These are phyloP conservation scores for Paraconiothyrium sp. DNA, from an alignment of 2,329 filamentous ascomycete genomes.

Conservation along the genomic window DNA sequence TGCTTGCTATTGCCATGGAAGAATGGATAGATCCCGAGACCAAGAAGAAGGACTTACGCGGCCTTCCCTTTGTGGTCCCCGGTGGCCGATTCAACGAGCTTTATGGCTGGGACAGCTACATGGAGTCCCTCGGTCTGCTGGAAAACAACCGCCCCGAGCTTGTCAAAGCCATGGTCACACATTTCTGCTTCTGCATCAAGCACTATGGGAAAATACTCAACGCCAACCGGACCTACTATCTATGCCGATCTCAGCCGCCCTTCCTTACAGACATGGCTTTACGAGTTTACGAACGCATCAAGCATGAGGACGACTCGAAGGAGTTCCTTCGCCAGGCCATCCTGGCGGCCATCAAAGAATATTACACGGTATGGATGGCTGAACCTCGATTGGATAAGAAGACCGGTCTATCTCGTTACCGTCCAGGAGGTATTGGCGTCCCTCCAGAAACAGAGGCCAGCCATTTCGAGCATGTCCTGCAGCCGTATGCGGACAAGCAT, in stretches of 20 bases:
- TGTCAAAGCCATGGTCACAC: slow-evolving; percentile 92
- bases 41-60: slow-evolving; percentile 75
- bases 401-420: slow-evolving; percentile 84
- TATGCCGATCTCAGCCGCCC: slow-evolving; percentile 91
- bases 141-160: slow-evolving; percentile 85
- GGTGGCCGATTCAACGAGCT: slow-evolving; percentile 98
- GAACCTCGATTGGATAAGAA: slow-evolving; percentile 77
- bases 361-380: slow-evolving; percentile 85
- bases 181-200: slow-evolving; percentile 98
- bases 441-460: slow-evolving; percentile 90
- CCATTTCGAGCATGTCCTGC: slow-evolving; percentile 84
- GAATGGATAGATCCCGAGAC: slow-evolving; percentile 72
- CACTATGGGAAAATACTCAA: slow-evolving; percentile 99
- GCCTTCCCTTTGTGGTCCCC: slow-evolving; percentile 95
- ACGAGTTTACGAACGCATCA: slow-evolving; percentile 91
- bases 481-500: slow-evolving; percentile 85
- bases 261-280: slow-evolving; percentile 98
- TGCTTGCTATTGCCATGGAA: slow-evolving; percentile 90
- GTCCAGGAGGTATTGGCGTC: slow-evolving; percentile 83
- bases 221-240: slow-evolving; percentile 94
- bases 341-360: slow-evolving; percentile 95
- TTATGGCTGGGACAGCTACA: slow-evolving; percentile 99
- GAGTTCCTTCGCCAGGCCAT: slow-evolving; percentile 85
- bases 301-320: slow-evolving; percentile 79
- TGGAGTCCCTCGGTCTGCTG: slow-evolving; percentile 91